These are phyloP conservation scores for Moesziomyces antarcticus DNA, from an alignment of 1,284 basidiomycete species.

Conservation along the genomic window DNA sequence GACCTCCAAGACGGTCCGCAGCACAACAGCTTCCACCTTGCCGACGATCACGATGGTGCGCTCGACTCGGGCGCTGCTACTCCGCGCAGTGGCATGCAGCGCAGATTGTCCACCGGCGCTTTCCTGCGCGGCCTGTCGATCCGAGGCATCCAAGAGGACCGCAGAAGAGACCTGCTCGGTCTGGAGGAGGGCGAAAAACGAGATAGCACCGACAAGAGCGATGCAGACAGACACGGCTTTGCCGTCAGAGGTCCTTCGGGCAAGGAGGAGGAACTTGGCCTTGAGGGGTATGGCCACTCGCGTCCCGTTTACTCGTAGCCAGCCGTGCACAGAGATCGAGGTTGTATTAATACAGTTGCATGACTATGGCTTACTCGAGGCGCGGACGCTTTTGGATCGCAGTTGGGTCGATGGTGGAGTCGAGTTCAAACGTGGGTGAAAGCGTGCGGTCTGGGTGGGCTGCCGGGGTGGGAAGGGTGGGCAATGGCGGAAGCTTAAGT, in stretches of 20 bases:
- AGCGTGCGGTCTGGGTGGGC: not conserved
- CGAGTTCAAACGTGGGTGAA: not conserved
- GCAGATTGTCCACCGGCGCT: constrained; percentile 56
- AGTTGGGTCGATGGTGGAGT: constrained; percentile 29
- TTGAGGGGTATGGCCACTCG: constrained; percentile 44
- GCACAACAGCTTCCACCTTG: constrained; percentile 44
- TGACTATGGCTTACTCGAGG: constrained; percentile 2
- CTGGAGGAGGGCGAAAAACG: constrained; percentile 26
- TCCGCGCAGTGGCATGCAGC: constrained; percentile 34
- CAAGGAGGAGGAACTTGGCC: constrained; percentile 37
- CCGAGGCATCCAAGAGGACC: constrained; percentile 53
- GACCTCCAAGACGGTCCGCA: constrained; percentile 44
- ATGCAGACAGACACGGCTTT: constrained; percentile 32
- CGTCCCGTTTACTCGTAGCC: constrained; percentile 12
- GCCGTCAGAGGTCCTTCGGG: constrained; percentile 32
- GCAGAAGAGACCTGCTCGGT: constrained; percentile 48
- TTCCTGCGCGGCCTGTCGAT: constrained; percentile 46
- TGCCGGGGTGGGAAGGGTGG: not conserved
- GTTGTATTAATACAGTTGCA: constrained; percentile 13
- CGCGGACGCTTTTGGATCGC: constrained; percentile 32
- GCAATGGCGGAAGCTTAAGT: constrained; percentile 13
- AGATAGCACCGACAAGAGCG: constrained; percentile 4
- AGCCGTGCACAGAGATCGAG: not conserved
- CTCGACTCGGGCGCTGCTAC: constrained; percentile 33
- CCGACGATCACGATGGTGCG: constrained; percentile 37